Conservation (phyloP, 1,284 basidiomycete species). For the Tilletiopsis washingtonensis region DNA sequence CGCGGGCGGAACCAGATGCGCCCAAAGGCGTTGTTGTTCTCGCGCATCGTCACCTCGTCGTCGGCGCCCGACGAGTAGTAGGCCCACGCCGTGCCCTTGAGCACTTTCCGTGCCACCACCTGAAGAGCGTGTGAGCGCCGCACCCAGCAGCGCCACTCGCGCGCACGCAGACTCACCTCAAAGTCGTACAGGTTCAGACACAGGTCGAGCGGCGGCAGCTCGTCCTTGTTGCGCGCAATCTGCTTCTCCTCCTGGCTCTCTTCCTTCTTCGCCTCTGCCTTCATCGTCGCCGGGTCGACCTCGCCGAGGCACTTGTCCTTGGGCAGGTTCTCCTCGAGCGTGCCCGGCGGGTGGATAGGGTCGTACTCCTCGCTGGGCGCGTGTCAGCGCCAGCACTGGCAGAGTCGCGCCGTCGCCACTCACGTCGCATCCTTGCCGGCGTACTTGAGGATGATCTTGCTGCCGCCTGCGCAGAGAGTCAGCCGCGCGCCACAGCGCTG, state of each 20-base stretch:
- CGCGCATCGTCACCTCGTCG: conserved; percentile 58
- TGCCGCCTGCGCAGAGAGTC: conserved; percentile 2
- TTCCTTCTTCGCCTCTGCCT: conserved; percentile 16
- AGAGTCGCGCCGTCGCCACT: no score
- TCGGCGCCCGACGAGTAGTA: conserved; percentile 51
- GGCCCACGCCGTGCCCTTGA: conserved; percentile 44
- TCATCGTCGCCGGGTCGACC: conserved; percentile 29
- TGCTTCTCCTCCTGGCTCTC: conserved; percentile 9
- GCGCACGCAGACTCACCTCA: conserved; percentile 55
- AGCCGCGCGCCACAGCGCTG: neutral
- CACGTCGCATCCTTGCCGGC: conserved; percentile 19
- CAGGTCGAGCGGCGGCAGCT: conserved; percentile 60
- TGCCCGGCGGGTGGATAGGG: conserved; percentile 43
- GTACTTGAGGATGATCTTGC: conserved; percentile 18
- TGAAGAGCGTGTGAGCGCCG: neutral
- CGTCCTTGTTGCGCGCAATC: conserved; percentile 14
- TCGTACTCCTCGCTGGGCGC: conserved; percentile 35
- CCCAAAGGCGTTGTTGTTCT: conserved; percentile 82
- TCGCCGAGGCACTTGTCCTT: conserved; percentile 40
- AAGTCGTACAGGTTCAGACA: conserved; percentile 86
- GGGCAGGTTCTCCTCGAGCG: conserved; percentile 41
- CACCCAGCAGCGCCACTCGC: neutral
- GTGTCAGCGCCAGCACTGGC: neutral
- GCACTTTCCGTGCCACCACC: conserved; percentile 32
- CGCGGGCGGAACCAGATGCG: conserved; percentile 91